Evolutionary conservation across 805 yeast species (phyloP).

Genomic region (Saturnispora galanensis): DNA sequence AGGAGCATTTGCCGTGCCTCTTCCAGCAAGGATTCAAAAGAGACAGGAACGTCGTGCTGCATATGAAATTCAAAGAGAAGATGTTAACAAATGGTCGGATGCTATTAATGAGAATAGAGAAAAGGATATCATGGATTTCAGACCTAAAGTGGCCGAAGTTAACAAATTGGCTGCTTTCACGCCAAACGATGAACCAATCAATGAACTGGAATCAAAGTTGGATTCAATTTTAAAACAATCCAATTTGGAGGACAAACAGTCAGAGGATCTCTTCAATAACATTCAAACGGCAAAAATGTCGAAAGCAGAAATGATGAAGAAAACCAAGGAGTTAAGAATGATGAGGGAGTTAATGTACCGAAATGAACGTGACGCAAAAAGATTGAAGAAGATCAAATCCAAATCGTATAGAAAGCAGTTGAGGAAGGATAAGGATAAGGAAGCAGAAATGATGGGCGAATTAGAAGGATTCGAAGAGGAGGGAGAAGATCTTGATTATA

Average conservation of each 20-base stretch:
- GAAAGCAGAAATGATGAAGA: slow-evolving; percentile 64
- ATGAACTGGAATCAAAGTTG: slow-evolving; percentile 61
- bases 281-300: slow-evolving; percentile 73
- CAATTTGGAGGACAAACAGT: slow-evolving; percentile 57
- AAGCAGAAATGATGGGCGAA: slow-evolving; percentile 50
- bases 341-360: slow-evolving; percentile 97
- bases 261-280: slow-evolving; percentile 80
- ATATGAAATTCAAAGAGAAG: slow-evolving; percentile 77
- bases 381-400: slow-evolving; percentile 91
- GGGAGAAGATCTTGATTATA: slow-evolving; percentile 55
- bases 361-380: slow-evolving; percentile 82
- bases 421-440: slow-evolving; percentile 71
- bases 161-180: slow-evolving; percentile 46
- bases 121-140: slow-evolving; percentile 73
- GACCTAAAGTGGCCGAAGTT: slow-evolving; percentile 40
- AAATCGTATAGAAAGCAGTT: slow-evolving; percentile 79
- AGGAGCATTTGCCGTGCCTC: slow-evolving; percentile 62
- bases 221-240: slow-evolving; percentile 53
- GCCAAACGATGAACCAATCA: slow-evolving; percentile 36
- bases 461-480: slow-evolving; percentile 37
- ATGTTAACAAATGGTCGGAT: slow-evolving; percentile 83
- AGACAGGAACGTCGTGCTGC: slow-evolving; percentile 85
- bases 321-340: slow-evolving; percentile 73
- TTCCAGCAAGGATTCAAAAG: slow-evolving; percentile 78
- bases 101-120: slow-evolving; percentile 67